phyloP scores from a whole-genome alignment of 2,329 filamentous ascomycete species.

The Stemphylium vesicarium region DNA sequence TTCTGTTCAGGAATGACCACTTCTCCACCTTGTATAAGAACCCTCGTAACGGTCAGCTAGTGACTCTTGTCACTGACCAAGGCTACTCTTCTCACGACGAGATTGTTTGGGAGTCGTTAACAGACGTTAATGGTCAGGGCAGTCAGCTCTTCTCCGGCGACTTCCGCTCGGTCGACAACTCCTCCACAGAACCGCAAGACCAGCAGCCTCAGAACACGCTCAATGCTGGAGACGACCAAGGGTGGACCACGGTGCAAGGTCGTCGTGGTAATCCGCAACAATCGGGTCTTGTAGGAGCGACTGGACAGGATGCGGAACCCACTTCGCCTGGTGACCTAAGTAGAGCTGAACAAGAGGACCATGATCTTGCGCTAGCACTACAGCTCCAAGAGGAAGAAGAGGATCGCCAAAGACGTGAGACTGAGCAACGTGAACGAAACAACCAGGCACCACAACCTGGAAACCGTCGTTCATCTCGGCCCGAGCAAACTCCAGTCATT shows the following conservation, averaged over 20 bases:
- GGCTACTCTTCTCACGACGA: constrained; percentile 88
- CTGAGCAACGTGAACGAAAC: constrained; percentile 70
- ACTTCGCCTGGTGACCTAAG: constrained; percentile 39
- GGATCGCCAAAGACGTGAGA: constrained; percentile 67
- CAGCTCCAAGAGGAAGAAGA: constrained; percentile 97
- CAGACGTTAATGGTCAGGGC: constrained; percentile 82
- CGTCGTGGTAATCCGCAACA: constrained; percentile 39
- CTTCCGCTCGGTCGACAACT: constrained; percentile 80
- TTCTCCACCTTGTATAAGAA: constrained; percentile 95
- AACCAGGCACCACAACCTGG: constrained; percentile 49
- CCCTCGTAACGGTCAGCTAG: constrained; percentile 74
- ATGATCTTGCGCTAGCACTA: constrained; percentile 82
- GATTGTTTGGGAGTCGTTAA: constrained; percentile 93
- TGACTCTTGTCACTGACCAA: constrained; percentile 89
- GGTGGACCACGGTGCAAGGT: constrained; percentile 63
- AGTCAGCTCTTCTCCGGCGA: constrained; percentile 89
- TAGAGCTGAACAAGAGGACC: constrained; percentile 78
- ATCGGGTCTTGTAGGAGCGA: constrained; percentile 9
- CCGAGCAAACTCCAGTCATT: constrained; percentile 52
- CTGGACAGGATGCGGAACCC: constrained; percentile 23
- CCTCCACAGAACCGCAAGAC: constrained; percentile 30
- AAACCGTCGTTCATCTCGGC: constrained; percentile 36
- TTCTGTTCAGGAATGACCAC: constrained; percentile 96
- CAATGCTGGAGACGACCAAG: constrained; percentile 47
- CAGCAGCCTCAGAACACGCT: constrained; percentile 39